Evolutionary conservation across 2,329 filamentous ascomycete species (phyloP), one percentile per base, ranked within the genome.

Genomic region (Verticillium longisporum): DNA sequence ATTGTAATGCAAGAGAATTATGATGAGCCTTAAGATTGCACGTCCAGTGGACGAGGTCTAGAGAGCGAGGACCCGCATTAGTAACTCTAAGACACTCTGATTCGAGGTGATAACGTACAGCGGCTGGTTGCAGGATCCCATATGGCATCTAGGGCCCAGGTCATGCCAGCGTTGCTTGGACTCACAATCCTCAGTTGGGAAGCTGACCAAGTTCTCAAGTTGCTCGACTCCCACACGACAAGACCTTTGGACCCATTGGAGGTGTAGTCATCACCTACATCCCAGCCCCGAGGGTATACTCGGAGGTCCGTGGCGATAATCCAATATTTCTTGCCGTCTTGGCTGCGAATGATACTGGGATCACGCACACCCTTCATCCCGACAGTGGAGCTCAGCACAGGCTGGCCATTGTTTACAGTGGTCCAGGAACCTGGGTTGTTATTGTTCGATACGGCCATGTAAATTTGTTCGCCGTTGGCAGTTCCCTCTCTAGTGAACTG

Each of bases 351-450:
- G 26, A 78, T 65, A 62, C 76, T 77, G 2, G 76, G 76, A 61
- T 78, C 76, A 21, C 76, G 70, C 6, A 78, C 64, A 13, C 76
- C 76, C 45, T 67, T 73, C 3, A 75, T 77, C 36, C 76, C 76
- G 55, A 71, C 57, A 0, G 68, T 74, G 1, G 76, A 78, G 1
- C 69, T 70, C 31, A 78, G 65, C 10, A 74, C 68, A 0, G 75
- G 73, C 41, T 75, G 66, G 4, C 72, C 74, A 14, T 67, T 68
- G 61, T 77, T 77, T 60, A 78, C 61, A 60, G 76, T 74, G 37
- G 65, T 68, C 76, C 76, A 78, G 53, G 68, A 69, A 6, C 77
- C 64, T 3, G 76, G 75, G 64, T 78, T 72, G 64, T 77, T 78
- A 58, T 75, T 75, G 10, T 74, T 70, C 63, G 72, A 75, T 26